These are phyloP conservation scores for Coemansia sp. DNA, from an alignment of 192 early-diverging fungal genomes.

Conservation along the genomic window DNA sequence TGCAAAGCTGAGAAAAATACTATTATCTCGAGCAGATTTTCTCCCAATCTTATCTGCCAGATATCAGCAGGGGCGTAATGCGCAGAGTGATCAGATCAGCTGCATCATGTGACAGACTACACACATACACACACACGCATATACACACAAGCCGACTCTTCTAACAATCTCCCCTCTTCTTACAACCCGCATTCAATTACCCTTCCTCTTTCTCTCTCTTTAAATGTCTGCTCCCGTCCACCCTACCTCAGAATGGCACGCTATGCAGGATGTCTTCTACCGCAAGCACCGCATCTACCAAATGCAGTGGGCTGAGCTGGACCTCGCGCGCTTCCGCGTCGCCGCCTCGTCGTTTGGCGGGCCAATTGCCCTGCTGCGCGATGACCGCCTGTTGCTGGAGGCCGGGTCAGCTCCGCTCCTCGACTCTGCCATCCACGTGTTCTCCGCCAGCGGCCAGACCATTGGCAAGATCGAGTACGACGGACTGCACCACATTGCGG, in stretches of 20 bases:
- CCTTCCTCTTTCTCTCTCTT: not conserved
- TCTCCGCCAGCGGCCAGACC: slow-evolving; percentile 82
- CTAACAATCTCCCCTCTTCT: not conserved
- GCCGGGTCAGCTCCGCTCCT: slow-evolving; percentile 73
- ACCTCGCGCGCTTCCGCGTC: slow-evolving; percentile 81
- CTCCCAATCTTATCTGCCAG: too few relatives aligned
- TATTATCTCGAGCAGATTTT: too few relatives aligned
- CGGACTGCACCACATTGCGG: slow-evolving; percentile 79
- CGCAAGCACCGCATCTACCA: slow-evolving; percentile 81
- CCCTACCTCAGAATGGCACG: slow-evolving; percentile 50
- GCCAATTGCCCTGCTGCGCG: slow-evolving; percentile 93
- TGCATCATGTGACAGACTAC: too few relatives aligned
- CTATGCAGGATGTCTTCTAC: slow-evolving; percentile 54
- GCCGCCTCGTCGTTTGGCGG: slow-evolving; percentile 91
- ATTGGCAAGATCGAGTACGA: slow-evolving; percentile 94
- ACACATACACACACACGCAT: too few relatives aligned
- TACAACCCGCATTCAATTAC: not conserved
- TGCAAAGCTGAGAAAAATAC: too few relatives aligned
- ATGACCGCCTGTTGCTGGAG: slow-evolving; percentile 81
- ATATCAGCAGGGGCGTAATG: too few relatives aligned
- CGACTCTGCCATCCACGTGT: slow-evolving; percentile 83
- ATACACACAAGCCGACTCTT: too few relatives aligned
- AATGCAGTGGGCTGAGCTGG: slow-evolving; percentile 88
- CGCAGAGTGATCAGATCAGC: too few relatives aligned
- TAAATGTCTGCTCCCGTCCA: not conserved